Base-by-base conservation (phyloP, 805 yeast genomes). In the Pichia pseudocactophila region DNA sequence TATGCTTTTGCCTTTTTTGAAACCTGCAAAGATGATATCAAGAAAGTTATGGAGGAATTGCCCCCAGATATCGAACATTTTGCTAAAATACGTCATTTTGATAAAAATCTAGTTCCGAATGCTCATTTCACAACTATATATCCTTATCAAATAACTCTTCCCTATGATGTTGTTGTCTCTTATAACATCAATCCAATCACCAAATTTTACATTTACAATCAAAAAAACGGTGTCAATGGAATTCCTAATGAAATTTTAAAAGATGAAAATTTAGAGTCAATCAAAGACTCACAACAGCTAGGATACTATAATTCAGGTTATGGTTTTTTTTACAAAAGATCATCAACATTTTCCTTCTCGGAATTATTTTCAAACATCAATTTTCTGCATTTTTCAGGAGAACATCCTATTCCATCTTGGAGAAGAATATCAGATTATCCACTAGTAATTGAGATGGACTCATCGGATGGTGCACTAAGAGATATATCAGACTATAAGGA, bases 331-430 rank as follows among this genome's bases (percentile, higher is more conserved):
- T 65, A 74, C 26, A 73, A 74, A 7, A 28, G 15, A 11, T 28
- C 31, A 12, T 10, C 15, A 28, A 7, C 31, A 7, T 47, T 65
- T 65, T 39, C 86, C 78, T 5, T 43, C 54, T 4, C 67, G 45
- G 37, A 41, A 44, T 7, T 33, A 59, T 31, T 50, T 56, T 10
- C 45, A 58, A 17, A 65, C 78, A 1, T 58, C 81, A 7, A 72
- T 78, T 7, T 84, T 28, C 31, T 28, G 4, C 31, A 28, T 28
- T 28, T 7, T 28, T 12, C 79, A 49, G 80, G 84, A 1, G 76
- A 73, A 3, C 95, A 86, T 40, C 94, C 95, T 3, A 66, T 95
- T 28, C 6, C 31, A 11, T 42, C 76, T 77, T 0, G 74, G 73
- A 37, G 88, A 96, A 95, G 49, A 3, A 5, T 43, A 5, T 36